Percentiles rank a stretch among this genome's conserved stretches.
These are phyloP conservation scores for Porcisia hertigi DNA, from an alignment of 208 protist species.

Conservation along the genomic window DNA sequence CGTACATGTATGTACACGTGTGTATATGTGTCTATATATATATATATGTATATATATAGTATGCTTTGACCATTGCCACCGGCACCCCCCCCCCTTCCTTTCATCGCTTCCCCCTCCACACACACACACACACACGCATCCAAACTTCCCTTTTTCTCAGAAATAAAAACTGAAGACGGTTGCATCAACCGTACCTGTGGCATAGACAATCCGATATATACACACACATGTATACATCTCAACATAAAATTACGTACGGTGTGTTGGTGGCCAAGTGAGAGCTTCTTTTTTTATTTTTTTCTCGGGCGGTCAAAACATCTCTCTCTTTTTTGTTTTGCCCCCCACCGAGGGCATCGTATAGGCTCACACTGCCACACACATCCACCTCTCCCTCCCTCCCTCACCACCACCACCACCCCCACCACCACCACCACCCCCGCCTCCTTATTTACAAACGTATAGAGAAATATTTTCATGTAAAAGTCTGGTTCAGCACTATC, in stretches of 20 bases:
- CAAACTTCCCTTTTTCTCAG: neutral
- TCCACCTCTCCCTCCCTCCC: too few relatives aligned
- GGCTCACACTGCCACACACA: too few relatives aligned
- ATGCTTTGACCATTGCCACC: neutral
- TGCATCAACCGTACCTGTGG: neutral
- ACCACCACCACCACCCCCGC: too few relatives aligned
- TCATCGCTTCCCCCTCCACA: neutral
- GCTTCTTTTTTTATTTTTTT: neutral
- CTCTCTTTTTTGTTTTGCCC: constrained; percentile 1
- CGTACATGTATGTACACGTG: too few relatives aligned
- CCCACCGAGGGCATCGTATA: neutral
- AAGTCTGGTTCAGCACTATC: too few relatives aligned
- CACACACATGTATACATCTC: neutral
- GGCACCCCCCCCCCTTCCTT: neutral
- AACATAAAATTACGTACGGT: neutral
- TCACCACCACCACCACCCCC: too few relatives aligned
- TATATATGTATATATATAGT: neutral
- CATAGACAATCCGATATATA: neutral
- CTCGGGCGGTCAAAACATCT: neutral
- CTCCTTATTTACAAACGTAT: too few relatives aligned
- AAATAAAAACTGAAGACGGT: neutral
- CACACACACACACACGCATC: neutral
- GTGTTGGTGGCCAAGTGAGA: neutral
- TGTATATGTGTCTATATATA: neutral
- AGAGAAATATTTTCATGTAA: too few relatives aligned